These are phyloP conservation scores for Apiospora saccharicola DNA, from an alignment of 2,329 filamentous ascomycete species.

Conservation along the genomic window DNA sequence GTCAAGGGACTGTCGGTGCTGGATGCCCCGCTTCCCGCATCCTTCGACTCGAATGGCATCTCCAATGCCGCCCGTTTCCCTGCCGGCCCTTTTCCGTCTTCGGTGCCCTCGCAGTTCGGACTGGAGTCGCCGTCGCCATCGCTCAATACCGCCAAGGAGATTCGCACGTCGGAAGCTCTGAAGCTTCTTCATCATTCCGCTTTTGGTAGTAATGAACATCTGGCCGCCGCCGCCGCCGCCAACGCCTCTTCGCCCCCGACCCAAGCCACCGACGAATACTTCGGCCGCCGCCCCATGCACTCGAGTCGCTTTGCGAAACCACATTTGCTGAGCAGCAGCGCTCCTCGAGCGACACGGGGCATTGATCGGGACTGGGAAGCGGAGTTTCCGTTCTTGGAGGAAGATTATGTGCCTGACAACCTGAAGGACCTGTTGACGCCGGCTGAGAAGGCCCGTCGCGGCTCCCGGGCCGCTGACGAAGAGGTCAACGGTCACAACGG, in stretches of 20 bases:
- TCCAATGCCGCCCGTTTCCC: conserved; percentile 86
- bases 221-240: conserved; percentile 55
- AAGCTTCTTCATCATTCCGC: conserved; percentile 72
- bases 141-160: conserved; percentile 67
- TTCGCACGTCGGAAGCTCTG: conserved; percentile 67
- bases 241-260: conserved; percentile 41
- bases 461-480: conserved; percentile 65
- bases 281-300: conserved; percentile 76
- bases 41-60: conserved; percentile 95
- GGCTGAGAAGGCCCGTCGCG: conserved; percentile 70
- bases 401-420: conserved; percentile 83
- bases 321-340: conserved; percentile 72
- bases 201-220: conserved; percentile 71
- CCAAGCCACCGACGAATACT: conserved; percentile 61
- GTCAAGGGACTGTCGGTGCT: conserved; percentile 83
- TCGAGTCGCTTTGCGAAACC: conserved; percentile 73
- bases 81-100: conserved; percentile 84
- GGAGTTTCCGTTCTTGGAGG: conserved; percentile 79
- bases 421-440: conserved; percentile 72
- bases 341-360: conserved; percentile 66
- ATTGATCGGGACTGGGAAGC: conserved; percentile 71
- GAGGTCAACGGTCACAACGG: conserved; percentile 46
- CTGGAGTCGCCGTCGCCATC: conserved; percentile 86
- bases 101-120: conserved; percentile 90
- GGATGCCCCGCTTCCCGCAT: conserved; percentile 90